Conservation (phyloP, 306 rosid species). For the Acacia confusa region DNA sequence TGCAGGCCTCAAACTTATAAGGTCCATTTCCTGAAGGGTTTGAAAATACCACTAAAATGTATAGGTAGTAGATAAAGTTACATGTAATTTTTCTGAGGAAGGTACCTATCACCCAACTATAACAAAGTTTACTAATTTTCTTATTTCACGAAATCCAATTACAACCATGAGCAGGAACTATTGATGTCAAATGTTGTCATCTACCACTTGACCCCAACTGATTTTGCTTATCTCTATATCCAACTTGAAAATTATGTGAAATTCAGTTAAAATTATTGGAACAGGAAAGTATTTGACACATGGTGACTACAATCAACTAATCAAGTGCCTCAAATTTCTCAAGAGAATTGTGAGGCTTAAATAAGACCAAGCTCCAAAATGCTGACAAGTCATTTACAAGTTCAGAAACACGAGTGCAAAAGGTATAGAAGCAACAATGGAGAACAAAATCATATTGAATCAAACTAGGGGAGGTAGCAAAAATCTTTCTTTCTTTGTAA, state of each 20-base stretch:
- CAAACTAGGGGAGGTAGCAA: not conserved
- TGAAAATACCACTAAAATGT: not conserved
- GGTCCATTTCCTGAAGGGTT: not conserved
- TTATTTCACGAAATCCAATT: slow-evolving; percentile 15
- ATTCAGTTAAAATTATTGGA: not conserved
- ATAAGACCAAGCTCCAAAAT: not conserved
- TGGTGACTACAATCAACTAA: not conserved
- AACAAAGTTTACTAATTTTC: not conserved
- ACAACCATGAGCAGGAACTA: not conserved
- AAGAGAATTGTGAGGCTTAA: not conserved
- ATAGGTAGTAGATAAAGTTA: not conserved
- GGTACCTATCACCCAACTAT: not conserved
- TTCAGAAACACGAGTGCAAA: not conserved
- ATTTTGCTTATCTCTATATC: not conserved
- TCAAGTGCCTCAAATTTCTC: not conserved
- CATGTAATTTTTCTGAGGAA: not conserved
- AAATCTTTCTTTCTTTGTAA: not conserved
- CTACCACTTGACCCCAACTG: not conserved
- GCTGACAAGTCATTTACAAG: not conserved
- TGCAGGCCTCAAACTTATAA: not conserved
- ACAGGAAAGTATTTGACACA: not conserved
- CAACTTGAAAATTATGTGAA: not conserved
- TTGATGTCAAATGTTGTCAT: not conserved
- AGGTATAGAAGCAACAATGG: not conserved
- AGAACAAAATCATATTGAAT: not conserved